Evolutionary conservation across 2,329 filamentous ascomycete species (phyloP).

Genomic region (Sporothrix variecibatus): DNA sequence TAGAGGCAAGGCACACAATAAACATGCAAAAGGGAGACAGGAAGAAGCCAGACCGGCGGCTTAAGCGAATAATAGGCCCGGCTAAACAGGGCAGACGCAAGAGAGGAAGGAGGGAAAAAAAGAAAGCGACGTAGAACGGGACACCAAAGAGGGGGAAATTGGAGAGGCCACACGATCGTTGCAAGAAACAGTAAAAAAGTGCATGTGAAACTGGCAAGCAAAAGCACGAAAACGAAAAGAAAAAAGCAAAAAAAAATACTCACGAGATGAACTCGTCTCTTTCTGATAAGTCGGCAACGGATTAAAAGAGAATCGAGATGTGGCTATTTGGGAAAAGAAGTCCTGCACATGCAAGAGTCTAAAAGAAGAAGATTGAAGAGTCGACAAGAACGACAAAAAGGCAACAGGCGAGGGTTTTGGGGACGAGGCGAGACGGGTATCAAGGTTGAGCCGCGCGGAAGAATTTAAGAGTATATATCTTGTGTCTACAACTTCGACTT

Average conservation of each 20-base stretch:
- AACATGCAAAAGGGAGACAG: not conserved
- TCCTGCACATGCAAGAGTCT: not conserved
- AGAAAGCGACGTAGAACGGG: not conserved
- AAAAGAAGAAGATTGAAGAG: not conserved
- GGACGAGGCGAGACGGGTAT: slow-evolving; percentile 12
- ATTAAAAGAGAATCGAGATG: not conserved
- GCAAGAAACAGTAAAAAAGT: not conserved
- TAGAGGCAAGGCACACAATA: not conserved
- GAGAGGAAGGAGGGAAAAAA: not conserved
- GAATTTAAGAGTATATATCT: not conserved
- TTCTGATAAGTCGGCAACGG: not conserved
- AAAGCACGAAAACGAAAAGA: not conserved
- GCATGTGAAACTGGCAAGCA: not conserved
- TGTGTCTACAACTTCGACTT: not conserved
- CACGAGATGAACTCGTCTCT: not conserved
- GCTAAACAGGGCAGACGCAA: slow-evolving; percentile 11
- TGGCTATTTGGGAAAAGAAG: not conserved
- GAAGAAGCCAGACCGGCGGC: not conserved
- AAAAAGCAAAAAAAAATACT: not conserved
- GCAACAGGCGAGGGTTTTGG: not conserved
- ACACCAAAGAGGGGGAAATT: not conserved
- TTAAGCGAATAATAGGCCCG: slow-evolving; percentile 11
- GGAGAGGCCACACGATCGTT: not conserved
- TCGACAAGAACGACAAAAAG: not conserved
- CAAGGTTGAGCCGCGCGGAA: slow-evolving; percentile 4